Percentiles rank a stretch among this genome's conserved stretches.
Evolutionary conservation across 352 stramenopile species (phyloP).

Genomic region (Phytopythium kandeliae): DNA sequence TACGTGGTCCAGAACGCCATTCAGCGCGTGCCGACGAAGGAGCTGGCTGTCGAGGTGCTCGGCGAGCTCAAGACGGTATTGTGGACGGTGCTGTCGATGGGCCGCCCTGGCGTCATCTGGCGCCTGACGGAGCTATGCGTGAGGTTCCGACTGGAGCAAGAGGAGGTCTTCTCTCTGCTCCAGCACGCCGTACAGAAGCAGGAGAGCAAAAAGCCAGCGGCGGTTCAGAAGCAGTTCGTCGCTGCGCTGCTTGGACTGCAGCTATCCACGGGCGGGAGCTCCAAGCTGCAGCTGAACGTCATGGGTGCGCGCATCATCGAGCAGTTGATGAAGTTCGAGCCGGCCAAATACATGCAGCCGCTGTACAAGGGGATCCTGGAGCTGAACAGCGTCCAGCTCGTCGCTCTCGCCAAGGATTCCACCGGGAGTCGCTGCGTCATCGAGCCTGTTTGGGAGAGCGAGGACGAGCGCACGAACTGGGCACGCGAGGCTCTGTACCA

Average conservation of each 20-base stretch:
- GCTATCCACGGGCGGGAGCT: constrained; percentile 45
- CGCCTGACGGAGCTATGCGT: constrained; percentile 71
- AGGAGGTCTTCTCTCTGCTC: constrained; percentile 45
- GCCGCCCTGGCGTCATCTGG: constrained; percentile 70
- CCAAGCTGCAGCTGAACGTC: constrained; percentile 71
- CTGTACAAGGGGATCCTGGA: constrained; percentile 59
- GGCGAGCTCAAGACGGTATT: constrained; percentile 48
- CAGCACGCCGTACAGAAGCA: constrained; percentile 65
- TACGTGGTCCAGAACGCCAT: constrained; percentile 80
- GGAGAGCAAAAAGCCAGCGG: constrained; percentile 74
- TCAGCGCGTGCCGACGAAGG: constrained; percentile 33
- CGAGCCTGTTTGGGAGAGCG: constrained; percentile 74
- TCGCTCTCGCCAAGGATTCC: constrained; percentile 72
- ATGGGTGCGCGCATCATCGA: constrained; percentile 72
- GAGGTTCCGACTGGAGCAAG: constrained; percentile 43
- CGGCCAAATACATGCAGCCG: constrained; percentile 34
- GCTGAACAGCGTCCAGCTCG: constrained; percentile 61
- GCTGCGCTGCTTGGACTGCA: constrained; percentile 59
- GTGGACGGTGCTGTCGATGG: constrained; percentile 72
- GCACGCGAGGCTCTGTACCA: constrained; percentile 59
- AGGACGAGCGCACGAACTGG: constrained; percentile 46
- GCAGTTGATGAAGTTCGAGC: constrained; percentile 61
- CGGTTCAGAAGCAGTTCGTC: constrained; percentile 56
- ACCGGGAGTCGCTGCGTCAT: constrained; percentile 72
- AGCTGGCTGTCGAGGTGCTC: constrained; percentile 45